phyloP scores from a whole-genome alignment of 805 yeast species.

The Yamadazyma paraphyllophila region DNA sequence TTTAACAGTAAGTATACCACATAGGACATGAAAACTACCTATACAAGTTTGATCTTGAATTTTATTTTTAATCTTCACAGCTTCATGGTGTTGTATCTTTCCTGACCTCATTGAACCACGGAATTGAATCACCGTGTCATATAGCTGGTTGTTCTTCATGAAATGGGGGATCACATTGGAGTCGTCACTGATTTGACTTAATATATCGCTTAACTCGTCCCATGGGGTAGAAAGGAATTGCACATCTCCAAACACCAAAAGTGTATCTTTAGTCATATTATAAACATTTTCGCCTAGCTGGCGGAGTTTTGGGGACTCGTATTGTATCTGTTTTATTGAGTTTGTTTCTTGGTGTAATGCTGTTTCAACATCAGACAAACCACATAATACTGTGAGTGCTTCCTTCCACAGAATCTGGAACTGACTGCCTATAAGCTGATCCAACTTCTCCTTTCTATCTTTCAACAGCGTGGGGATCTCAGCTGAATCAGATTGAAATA shows the following conservation, averaged over 20 bases:
- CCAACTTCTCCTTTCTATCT: slow-evolving; percentile 15
- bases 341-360: background rate
- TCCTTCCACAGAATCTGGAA: slow-evolving; percentile 21
- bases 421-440: slow-evolving; percentile 24
- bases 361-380: slow-evolving; percentile 22
- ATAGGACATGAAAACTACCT: slow-evolving; percentile 38
- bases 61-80: background rate
- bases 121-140: slow-evolving; percentile 29
- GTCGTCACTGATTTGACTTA: slow-evolving; percentile 21
- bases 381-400: slow-evolving; percentile 26
- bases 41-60: slow-evolving; percentile 25
- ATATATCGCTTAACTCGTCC: slow-evolving; percentile 25
- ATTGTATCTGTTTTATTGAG: background rate
- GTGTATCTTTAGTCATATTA: slow-evolving; percentile 12
- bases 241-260: slow-evolving; percentile 25
- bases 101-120: slow-evolving; percentile 27
- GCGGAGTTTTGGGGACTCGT: slow-evolving; percentile 21
- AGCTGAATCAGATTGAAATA: background rate
- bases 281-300: slow-evolving; percentile 25
- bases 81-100: slow-evolving; percentile 7
- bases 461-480: background rate
- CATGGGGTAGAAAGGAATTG: slow-evolving; percentile 29
- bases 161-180: slow-evolving; percentile 22
- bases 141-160: slow-evolving; percentile 30
- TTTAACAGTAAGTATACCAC: slow-evolving; percentile 32